Evolutionary conservation across 345 rosid genomes (phyloP), one percentile per base, ranked within the genome.

Genomic region (Brassica nigra): DNA sequence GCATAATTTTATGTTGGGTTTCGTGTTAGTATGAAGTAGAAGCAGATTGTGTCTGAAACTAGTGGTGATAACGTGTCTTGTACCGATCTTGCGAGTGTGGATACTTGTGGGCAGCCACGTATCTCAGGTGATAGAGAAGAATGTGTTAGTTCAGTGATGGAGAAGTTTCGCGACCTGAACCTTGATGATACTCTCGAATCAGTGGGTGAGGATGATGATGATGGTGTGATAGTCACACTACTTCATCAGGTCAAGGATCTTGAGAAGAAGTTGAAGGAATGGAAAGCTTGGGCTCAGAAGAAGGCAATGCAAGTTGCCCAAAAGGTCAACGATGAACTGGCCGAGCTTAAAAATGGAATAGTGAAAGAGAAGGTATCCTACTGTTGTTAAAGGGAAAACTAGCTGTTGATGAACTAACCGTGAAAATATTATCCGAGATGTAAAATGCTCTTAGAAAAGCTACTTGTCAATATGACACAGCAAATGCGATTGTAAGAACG

Each of bases 281-380:
- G 95, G 79, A 91, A 91, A 85, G 97, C 90, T 3, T 95, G 97
- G 99, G 95, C 97, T 42, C 97, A 87, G 59, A 88, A 90, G 84
- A 95, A 92, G 87, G 99, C 97, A 49, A 86, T 91, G 90, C 99
- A 95, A 88, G 97, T 97, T 76, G 97, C 97, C 0, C 88, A 87
- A 82, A 95, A 86, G 85, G 90, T 92, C 63, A 87, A 92, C 67
- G 85, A 85, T 76, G 99, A 92, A 76, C 76, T 92, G 65, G 81
- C 89, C 0, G 97, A 94, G 84, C 90, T 92, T 73, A 91, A 91
- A 82, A 62, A 71, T 82, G 92, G 87, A 88, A 87, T 69, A 88
- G 83, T 83, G 98, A 91, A 82, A 91, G 85, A 82, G 94, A 91
- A 77, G 94, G 85, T 78, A 87, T 86, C 20, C 92, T 90, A 73